phyloP scores from a whole-genome alignment of 345 rosid species.

The Murraya paniculata region DNA sequence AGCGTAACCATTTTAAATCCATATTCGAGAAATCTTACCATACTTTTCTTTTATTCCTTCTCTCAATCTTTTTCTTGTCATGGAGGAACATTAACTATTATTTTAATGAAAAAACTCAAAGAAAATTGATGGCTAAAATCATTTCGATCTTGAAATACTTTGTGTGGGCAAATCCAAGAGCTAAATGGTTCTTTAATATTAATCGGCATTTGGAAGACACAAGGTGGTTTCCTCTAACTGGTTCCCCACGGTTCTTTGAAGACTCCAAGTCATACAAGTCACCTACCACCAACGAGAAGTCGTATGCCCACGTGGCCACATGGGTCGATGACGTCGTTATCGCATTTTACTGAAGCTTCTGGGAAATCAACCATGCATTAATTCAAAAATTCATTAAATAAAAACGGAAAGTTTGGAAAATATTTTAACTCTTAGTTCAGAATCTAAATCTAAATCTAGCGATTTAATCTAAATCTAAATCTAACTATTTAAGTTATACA shows the following conservation, averaged over 20 bases:
- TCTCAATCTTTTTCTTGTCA: not conserved
- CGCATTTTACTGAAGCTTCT: constrained; percentile 1
- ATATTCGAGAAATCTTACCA: not conserved
- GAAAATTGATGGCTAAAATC: not conserved
- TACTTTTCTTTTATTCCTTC: not conserved
- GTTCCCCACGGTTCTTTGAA: not conserved
- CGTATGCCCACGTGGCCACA: constrained; percentile 16
- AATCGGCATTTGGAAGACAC: not conserved
- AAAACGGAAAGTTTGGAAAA: not conserved
- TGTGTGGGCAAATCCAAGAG: not conserved
- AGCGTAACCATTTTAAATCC: too few species aligned
- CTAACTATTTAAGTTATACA: too few species aligned
- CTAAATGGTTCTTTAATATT: not conserved
- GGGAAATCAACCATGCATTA: not conserved
- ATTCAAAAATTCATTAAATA: not conserved
- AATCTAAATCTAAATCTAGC: not conserved
- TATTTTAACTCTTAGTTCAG: too few species aligned
- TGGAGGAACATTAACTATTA: not conserved
- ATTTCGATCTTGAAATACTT: not conserved
- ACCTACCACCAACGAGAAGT: constrained; percentile 20
- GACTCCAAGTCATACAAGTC: constrained; percentile 17
- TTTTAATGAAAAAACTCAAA: not conserved
- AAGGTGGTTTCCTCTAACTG: not conserved
- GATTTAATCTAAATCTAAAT: too few species aligned
- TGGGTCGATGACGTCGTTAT: not conserved